phyloP scores from a whole-genome alignment of 2,329 filamentous ascomycete genomes.

The Lasiodiplodia hormozganensis region DNA sequence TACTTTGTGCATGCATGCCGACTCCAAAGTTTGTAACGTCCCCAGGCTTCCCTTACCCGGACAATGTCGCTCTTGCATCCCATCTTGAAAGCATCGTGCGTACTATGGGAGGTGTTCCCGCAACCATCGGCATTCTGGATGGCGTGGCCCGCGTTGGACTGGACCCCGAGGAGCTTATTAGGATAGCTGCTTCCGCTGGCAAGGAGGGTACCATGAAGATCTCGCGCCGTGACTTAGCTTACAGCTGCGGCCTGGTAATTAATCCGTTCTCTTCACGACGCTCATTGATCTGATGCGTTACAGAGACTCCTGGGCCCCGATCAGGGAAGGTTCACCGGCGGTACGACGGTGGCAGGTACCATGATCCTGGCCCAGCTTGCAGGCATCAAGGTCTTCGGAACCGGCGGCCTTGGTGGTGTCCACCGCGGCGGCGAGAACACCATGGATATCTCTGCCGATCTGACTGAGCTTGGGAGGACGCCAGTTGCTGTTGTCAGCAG shows the following conservation, averaged over 20 bases:
- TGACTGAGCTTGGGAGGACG: conserved; percentile 91
- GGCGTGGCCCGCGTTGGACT: conserved; percentile 85
- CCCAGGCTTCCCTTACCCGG: conserved; percentile 73
- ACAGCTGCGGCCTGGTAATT: conserved; percentile 75
- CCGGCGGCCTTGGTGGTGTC: conserved; percentile 91
- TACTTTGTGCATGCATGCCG: neutral
- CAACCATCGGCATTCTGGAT: conserved; percentile 86
- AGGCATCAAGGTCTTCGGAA: conserved; percentile 92
- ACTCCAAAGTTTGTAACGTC: neutral
- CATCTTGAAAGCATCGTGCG: conserved; percentile 84
- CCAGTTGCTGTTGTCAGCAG: conserved; percentile 87
- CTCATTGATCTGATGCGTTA: neutral
- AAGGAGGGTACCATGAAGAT: conserved; percentile 77
- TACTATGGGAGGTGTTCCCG: conserved; percentile 77
- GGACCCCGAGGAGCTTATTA: conserved; percentile 71
- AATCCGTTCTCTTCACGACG: neutral
- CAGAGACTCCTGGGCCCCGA: conserved; percentile 14
- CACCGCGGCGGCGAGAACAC: conserved; percentile 85
- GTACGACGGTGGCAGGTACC: conserved; percentile 91
- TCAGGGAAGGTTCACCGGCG: conserved; percentile 70
- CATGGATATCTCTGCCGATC: conserved; percentile 93
- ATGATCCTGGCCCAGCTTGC: conserved; percentile 88
- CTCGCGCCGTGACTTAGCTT: conserved; percentile 85
- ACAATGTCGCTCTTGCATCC: conserved; percentile 77
- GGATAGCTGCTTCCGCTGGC: conserved; percentile 70